Conservation (phyloP, 2,329 filamentous ascomycete genomes). For the Aspergillus floridensis region DNA sequence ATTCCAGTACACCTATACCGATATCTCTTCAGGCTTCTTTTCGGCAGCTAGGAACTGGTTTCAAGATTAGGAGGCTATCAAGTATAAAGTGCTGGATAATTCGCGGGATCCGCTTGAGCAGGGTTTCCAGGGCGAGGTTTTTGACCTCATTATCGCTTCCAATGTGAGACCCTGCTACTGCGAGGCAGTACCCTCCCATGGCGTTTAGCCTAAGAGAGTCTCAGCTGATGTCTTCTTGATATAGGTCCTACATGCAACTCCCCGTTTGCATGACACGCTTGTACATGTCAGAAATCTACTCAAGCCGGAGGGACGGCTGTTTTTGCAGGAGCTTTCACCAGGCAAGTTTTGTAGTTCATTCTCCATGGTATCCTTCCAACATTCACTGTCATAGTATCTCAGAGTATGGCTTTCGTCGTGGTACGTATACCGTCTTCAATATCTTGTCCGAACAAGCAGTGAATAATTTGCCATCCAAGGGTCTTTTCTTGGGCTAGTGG, state of each 20-base stretch:
- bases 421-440: no score
- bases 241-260: conserved; percentile 17
- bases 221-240: neutral
- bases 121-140: conserved; percentile 28
- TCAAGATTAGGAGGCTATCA: conserved; percentile 21
- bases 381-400: no score
- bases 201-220: no score
- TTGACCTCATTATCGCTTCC: conserved; percentile 36
- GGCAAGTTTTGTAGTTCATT: no score
- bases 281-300: conserved; percentile 28
- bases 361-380: no score
- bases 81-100: conserved; percentile 33
- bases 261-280: conserved; percentile 1
- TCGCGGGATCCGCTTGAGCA: conserved; percentile 27
- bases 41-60: conserved; percentile 25
- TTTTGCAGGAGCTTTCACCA: no score
- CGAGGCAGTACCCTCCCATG: no score
- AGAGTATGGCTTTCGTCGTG: no score
- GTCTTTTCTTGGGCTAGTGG: conserved; percentile 9
- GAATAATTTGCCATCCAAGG: neutral
- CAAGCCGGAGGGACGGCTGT: conserved; percentile 42
- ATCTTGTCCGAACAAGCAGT: no score
- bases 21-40: conserved; percentile 32
- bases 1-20: conserved; percentile 29
- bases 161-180: conserved; percentile 19